Conservation (phyloP, 129 eudicot species). For the Erigeron canadensis region DNA sequence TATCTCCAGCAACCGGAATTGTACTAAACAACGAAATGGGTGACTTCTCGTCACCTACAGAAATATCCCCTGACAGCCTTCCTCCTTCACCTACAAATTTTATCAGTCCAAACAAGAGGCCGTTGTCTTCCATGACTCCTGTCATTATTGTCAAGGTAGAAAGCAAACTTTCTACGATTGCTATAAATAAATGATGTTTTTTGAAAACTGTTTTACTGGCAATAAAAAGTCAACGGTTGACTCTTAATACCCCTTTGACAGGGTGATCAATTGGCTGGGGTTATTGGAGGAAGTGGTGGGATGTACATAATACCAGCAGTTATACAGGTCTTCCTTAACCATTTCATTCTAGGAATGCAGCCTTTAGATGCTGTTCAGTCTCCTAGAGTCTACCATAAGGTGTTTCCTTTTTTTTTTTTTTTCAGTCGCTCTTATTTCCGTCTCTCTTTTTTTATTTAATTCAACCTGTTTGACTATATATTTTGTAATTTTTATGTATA, state of each 20-base stretch:
- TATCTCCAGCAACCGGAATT: constrained; percentile 83
- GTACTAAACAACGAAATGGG: constrained; percentile 76
- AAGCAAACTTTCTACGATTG: not conserved
- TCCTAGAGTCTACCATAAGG: constrained; percentile 96
- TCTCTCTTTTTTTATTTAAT: no score
- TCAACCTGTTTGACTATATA: no score
- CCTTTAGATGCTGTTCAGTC: constrained; percentile 77
- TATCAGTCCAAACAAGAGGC: constrained; percentile 79
- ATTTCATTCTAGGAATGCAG: constrained; percentile 77
- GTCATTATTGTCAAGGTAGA: constrained; percentile 73
- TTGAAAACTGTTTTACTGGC: not conserved
- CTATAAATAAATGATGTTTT: not conserved
- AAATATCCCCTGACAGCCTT: constrained; percentile 53
- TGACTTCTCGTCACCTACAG: constrained; percentile 74
- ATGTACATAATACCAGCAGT: constrained; percentile 80
- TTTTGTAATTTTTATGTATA: no score
- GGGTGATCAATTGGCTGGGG: constrained; percentile 89
- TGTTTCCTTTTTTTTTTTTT: not conserved
- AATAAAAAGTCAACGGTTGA: constrained; percentile 8
- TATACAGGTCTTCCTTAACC: constrained; percentile 81
- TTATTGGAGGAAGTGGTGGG: constrained; percentile 99
- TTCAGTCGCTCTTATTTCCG: not conserved
- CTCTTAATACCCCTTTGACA: constrained; percentile 16
- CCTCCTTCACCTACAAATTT: constrained; percentile 90
- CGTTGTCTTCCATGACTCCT: constrained; percentile 91